phyloP scores from a whole-genome alignment of 768 basidiomycete species.

The Naganishia vaughanmartiniae region DNA sequence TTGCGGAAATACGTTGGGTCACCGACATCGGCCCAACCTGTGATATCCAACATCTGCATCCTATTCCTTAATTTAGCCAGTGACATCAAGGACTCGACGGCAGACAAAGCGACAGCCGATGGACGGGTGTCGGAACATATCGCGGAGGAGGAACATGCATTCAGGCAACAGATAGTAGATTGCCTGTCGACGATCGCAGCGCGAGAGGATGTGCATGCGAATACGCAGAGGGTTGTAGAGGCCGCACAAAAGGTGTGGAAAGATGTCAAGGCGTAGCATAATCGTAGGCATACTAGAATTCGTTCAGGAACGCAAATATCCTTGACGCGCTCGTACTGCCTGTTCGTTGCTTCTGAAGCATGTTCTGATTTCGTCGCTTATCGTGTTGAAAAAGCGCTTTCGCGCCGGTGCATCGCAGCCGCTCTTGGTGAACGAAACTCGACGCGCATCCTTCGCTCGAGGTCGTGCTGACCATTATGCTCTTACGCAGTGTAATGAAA shows the following conservation, averaged over 20 bases:
- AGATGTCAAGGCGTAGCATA: not conserved
- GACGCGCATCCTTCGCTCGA: too few relatives aligned
- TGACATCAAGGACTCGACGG: not conserved
- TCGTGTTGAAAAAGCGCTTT: too few relatives aligned
- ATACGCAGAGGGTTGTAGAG: not conserved
- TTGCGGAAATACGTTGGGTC: not conserved
- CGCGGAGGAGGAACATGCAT: not conserved
- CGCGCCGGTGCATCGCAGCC: too few relatives aligned
- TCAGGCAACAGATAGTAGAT: not conserved
- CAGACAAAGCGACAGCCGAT: not conserved
- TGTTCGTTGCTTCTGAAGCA: too few relatives aligned
- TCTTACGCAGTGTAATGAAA: not conserved
- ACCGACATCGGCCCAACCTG: not conserved
- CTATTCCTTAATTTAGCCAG: not conserved
- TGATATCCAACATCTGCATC: constrained; percentile 13
- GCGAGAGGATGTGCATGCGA: not conserved
- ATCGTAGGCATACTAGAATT: not conserved
- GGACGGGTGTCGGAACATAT: not conserved
- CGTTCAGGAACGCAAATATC: too few relatives aligned
- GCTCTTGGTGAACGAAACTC: too few relatives aligned
- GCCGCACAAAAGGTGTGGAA: not conserved
- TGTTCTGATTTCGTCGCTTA: too few relatives aligned
- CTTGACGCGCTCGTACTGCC: too few relatives aligned
- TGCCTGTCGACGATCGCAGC: not conserved
- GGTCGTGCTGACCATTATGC: too few relatives aligned